Conservation (phyloP, 805 yeast genomes). For the Wickerhamiella domercqiae region DNA sequence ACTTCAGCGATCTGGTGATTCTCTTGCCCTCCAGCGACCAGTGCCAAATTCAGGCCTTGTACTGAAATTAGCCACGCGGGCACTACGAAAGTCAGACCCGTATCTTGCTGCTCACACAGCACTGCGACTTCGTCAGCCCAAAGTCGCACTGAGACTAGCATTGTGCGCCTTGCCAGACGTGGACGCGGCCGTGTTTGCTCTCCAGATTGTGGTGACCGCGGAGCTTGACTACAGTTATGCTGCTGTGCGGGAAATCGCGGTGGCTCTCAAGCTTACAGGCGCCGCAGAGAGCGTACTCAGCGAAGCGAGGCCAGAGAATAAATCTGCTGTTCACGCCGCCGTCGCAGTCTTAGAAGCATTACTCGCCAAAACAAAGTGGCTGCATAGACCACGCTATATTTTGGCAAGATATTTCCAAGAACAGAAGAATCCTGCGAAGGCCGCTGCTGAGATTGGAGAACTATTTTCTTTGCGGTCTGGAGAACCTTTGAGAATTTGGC, state of each 20-base stretch:
- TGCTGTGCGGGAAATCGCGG: not conserved
- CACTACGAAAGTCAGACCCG: not conserved
- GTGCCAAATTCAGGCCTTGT: not conserved
- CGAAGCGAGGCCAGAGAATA: not conserved
- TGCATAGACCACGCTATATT: constrained; percentile 67
- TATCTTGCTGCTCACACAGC: constrained; percentile 2
- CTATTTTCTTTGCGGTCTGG: constrained; percentile 48
- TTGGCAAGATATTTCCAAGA: constrained; percentile 48
- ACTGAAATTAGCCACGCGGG: not conserved
- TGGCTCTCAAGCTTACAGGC: not conserved
- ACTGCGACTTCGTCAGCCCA: not conserved
- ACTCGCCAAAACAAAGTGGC: constrained; percentile 76
- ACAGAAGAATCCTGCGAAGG: constrained; percentile 35
- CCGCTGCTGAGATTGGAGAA: constrained; percentile 47
- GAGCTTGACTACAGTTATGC: not conserved
- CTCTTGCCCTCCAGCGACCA: not conserved
- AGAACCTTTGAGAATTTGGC: constrained; percentile 75
- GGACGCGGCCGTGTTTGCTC: not conserved
- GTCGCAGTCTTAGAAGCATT: constrained; percentile 3
- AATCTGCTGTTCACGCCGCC: not conserved
- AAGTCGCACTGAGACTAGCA: not conserved
- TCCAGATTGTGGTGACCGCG: not conserved
- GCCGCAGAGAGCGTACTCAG: not conserved
- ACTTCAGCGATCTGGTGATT: not conserved
- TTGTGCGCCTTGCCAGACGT: not conserved